Base-by-base conservation (phyloP, 1,284 basidiomycete genomes). In the Sanguinoderma infundibulare region DNA sequence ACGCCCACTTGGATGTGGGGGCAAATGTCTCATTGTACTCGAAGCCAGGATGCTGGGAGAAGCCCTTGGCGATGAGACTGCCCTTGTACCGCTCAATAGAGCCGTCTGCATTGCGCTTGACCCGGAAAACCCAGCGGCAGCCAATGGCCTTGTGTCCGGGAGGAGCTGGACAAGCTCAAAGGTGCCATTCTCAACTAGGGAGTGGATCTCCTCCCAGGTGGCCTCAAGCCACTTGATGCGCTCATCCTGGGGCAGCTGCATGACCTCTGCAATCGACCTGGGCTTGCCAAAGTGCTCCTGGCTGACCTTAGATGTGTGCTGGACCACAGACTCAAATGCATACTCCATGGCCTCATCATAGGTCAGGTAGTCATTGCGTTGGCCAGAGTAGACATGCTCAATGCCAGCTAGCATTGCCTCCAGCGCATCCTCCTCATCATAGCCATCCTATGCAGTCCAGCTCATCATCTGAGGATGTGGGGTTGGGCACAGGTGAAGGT, bases 1-100 rank as follows among this genome's bases (percentile, higher is more conserved):
- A 68, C 0, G 69, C 65, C 53, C 72, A 72, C 30, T 70, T 63
- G 9, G 74, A 70, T 0, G 74, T 76, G 17, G 78, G 78, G 1
- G 79, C 69, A 61, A 78, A 81, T 4, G 75, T 77, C 55, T 82
- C 69, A 17, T 70, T 66, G 63, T 74, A 83, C 65, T 84, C 77
- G 32, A n/a, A 78, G 34, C 34, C 34, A 4, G 34, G 34, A 4
- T 12, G 34, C 3, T 34, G 34, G 34, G 3, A 34, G 34, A 34
- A 34, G 34, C 81, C 82, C 49, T 78, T 75, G 0, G 78, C 79
- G 5, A 78, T 76, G 2, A 81, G 69, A 1, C 78, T 56, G 0
- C 76, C 78, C 66, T 82, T 81, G 70, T 34, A 77, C 52, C 15
- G 57, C 42, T 54, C 59, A 17, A 77, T 54, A 17, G 57, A 50